phyloP scores from a whole-genome alignment of 1,284 basidiomycete species.

The Waitea zeae region DNA sequence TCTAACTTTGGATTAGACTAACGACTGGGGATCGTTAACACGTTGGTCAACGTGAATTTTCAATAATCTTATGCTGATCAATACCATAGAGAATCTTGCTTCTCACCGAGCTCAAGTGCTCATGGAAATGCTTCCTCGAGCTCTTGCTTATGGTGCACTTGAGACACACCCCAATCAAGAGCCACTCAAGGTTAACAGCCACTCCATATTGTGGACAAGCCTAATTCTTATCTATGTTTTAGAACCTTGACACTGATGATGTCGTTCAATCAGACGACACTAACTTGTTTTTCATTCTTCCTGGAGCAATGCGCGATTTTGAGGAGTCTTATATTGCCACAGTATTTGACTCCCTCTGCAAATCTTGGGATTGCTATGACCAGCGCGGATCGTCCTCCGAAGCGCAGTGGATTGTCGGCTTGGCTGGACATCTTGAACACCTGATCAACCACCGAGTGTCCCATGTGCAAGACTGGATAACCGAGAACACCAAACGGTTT shows the following conservation, averaged over 20 bases:
- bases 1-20: constrained; percentile 23
- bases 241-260: constrained; percentile 33
- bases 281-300: too few relatives aligned
- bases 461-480: constrained; percentile 31
- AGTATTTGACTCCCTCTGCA: constrained; percentile 13
- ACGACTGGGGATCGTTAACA: constrained; percentile 45
- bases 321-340: too few relatives aligned
- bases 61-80: too few relatives aligned
- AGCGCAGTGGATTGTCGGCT: constrained; percentile 23
- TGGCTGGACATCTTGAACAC: constrained; percentile 19
- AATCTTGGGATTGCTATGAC: constrained; percentile 15
- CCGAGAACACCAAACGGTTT: constrained; percentile 28
- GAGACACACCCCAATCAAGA: constrained; percentile 28
- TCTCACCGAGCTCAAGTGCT: constrained; percentile 33
- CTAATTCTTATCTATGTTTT: neutral
- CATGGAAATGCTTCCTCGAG: constrained; percentile 20
- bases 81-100: constrained; percentile 37
- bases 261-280: constrained; percentile 20
- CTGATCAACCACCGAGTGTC: constrained; percentile 22
- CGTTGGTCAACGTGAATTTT: constrained; percentile 26
- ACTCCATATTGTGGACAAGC: neutral
- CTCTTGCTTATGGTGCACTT: constrained; percentile 24
- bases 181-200: constrained; percentile 25
- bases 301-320: too few relatives aligned
- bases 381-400: constrained; percentile 14